Evolutionary conservation across 805 yeast genomes (phyloP), one percentile per base, ranked within the genome.

Genomic region (Teunomyces aglyptinius): DNA sequence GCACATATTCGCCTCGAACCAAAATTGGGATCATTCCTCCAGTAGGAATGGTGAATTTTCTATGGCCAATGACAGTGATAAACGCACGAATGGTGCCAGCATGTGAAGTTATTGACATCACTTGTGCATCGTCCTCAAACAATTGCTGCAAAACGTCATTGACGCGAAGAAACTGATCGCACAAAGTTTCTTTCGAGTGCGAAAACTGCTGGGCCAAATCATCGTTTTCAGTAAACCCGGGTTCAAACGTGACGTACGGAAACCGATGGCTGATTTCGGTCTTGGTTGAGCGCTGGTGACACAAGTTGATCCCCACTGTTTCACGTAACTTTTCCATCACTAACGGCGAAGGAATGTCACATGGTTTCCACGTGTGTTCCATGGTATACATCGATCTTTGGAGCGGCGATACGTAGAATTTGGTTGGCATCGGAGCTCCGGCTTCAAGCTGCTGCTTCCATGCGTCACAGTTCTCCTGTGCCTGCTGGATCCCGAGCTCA

Each of bases 1-100:
- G 27, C 24, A 10, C 20, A 18, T 29, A 18, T 8, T 59, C 56
- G 10, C 56, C 65, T 41, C 55, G 56, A 12, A 61, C 61, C 31
- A 61, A 60, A 5, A 61, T 50, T 0, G 64, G 66, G 10, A 61
- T 51, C 65, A 60, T 59, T 5, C 66, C 66, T 1, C 66, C 66
- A 1, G 66, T 61, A 6, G 63, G 57, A 28, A 61, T 56, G 40
- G 66, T 61, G 47, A 61, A 61, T 35, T 60, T 51, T 16, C 66
- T 46, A 46, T 61, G 64, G n/a, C 64, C 64, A n/a, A 59, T 48
- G 5, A 57, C 65, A 2, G 60, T 58, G 27, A 61, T 49, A 31
- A 59, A 56, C 48, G 54, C 52, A 12, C 66, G 45, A 36, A 61
- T 61, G 8, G 64, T 61, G 7, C 65, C 65, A 1, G 66, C 65